phyloP scores from a whole-genome alignment of 1,284 basidiomycete genomes.

The Rhodotorula glutinis region DNA sequence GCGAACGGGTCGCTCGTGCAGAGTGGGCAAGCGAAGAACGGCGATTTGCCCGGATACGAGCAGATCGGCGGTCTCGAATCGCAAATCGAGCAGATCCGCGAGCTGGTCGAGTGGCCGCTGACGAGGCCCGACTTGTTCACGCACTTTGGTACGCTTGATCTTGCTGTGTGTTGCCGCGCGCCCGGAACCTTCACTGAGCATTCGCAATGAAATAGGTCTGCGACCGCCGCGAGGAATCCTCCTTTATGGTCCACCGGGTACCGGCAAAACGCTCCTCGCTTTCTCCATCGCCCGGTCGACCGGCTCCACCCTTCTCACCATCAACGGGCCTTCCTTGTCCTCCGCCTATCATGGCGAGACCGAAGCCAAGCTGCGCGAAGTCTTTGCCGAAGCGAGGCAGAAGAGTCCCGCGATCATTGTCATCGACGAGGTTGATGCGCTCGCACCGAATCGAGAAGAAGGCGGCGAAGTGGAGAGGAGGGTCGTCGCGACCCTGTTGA shows the following conservation, averaged over 20 bases:
- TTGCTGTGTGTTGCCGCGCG: too few relatives aligned
- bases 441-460: constrained; percentile 86
- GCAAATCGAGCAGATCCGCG: constrained; percentile 84
- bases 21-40: constrained; percentile 10
- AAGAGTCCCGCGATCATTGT: constrained; percentile 81
- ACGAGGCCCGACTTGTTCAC: constrained; percentile 83
- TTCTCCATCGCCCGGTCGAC: constrained; percentile 74
- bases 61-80: constrained; percentile 82
- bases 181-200: too few relatives aligned
- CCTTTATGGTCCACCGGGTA: constrained; percentile 87
- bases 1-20: constrained; percentile 2
- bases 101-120: constrained; percentile 92
- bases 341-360: constrained; percentile 97
- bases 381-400: constrained; percentile 78
- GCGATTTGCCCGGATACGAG: constrained; percentile 51
- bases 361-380: constrained; percentile 79
- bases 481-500: constrained; percentile 91
- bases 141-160: constrained; percentile 65
- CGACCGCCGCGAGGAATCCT: constrained; percentile 86
- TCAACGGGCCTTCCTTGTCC: constrained; percentile 92
- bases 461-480: constrained; percentile 89
- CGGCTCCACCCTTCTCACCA: constrained; percentile 70
- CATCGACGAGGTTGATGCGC: constrained; percentile 92
- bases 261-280: constrained; percentile 89
- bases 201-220: too few relatives aligned